Evolutionary conservation across 306 rosid species (phyloP), one percentile per base, ranked within the genome.

Genomic region (Trifolium subterraneum): DNA sequence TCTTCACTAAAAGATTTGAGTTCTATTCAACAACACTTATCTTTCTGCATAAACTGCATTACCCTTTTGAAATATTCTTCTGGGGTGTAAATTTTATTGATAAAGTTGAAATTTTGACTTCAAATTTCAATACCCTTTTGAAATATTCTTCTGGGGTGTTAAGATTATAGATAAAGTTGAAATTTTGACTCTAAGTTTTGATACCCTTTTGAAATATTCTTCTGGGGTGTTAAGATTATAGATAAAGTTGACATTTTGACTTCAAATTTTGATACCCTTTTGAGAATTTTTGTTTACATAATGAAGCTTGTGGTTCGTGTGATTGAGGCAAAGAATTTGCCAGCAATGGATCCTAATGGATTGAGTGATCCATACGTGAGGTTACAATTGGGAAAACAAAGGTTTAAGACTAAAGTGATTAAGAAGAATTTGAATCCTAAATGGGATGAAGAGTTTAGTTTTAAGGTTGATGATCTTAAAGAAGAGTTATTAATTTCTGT

Each of bases 321-420:
- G 68, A 79, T 88, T 73, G 99, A 90, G 86, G 99, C 92, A 61
- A 89, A 92, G 74, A 89, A 87, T 80, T 83, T 95, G 52, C 98
- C 97, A 12, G 79, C 98, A 9, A 95, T 71, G 85, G 97, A 92
- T 86, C 91, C 74, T 18, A 95, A 95, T 78, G 99, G 98, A 33
- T 82, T 88, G 20, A 90, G 96, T 83, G 98, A 95, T 86, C 98
- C 98, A 31, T 95, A 95, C 75, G 99, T 95, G 77, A 80, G 86
- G 88, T 50, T 95, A 41, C 95, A 90, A 72, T 82, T 95, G 78
- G 99, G 99, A 59, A 90, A 66, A 86, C 99, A 95, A 75, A 95
- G 76, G 93, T 76, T 75, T 68, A 88, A 56, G 83, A 90, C 97
- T 60, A 92, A 90, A 79, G 98, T 92, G 78, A 81, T 95, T 65